A percentile compares a stretch with the other conserved stretches of the same genome.
phyloP scores from a whole-genome alignment of 139 green algal species.

The Mychonastes homosphaera region DNA sequence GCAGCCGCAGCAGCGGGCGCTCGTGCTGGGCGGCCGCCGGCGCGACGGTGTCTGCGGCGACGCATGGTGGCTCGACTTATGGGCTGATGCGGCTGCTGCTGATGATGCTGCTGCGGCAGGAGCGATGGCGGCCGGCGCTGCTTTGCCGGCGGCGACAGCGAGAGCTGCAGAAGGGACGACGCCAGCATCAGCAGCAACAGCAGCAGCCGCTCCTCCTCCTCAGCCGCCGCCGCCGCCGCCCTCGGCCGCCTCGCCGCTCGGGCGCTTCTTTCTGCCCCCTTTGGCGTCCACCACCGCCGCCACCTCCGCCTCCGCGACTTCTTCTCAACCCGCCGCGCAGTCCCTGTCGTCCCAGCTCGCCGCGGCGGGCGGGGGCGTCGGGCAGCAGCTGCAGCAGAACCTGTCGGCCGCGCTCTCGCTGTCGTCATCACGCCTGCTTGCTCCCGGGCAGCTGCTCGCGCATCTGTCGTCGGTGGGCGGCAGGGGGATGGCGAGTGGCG shows the following conservation, averaged over 20 bases:
- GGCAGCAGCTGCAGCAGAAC: neutral
- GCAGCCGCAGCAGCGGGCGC: constrained; percentile 33
- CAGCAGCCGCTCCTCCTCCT: constrained; percentile 10
- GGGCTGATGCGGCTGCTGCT: too few species aligned
- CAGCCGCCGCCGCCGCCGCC: neutral
- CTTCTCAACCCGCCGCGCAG: neutral
- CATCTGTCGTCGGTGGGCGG: too few species aligned
- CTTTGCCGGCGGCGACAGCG: neutral
- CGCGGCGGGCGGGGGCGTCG: neutral
- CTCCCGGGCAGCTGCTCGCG: neutral
- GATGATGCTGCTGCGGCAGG: too few species aligned
- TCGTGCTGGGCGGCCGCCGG: constrained; percentile 51
- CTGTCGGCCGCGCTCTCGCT: neutral
- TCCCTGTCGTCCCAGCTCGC: neutral
- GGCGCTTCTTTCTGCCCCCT: neutral
- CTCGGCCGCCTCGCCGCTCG: neutral
- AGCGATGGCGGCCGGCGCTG: neutral
- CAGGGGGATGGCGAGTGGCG: too few species aligned
- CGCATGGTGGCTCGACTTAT: constrained; percentile 33
- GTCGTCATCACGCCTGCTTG: neutral
- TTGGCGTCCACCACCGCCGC: neutral
- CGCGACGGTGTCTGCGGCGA: constrained; percentile 40
- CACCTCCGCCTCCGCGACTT: neutral
- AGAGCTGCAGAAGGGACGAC: neutral
- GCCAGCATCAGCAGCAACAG: constrained; percentile 10